Base-by-base conservation (phyloP, 805 yeast species). In the Candida stauntonica region DNA sequence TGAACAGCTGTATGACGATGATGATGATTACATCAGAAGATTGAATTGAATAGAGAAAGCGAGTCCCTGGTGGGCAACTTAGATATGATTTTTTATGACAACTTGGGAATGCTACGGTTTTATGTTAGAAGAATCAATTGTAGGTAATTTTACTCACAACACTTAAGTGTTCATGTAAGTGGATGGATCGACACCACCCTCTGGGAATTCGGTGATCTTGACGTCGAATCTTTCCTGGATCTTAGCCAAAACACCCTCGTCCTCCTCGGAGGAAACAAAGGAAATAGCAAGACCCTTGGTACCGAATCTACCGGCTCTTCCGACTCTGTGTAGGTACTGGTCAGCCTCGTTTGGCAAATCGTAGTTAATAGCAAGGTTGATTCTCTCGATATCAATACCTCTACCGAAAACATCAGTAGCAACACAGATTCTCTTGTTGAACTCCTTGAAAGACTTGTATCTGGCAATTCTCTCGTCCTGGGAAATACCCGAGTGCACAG, bases 241-340 rank as follows among this genome's bases (percentile, higher is more conserved):
- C 69, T 87, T 83, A 58, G 76, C 84, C 64, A 93, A 75, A 30
- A 89, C 85, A 68, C 82, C 86, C 66, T 87, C 88, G 61, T 93
- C 99, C 48, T 81, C 91, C 56, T 79, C 84, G 42, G 81, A 73
- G 30, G 93, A 73, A 39, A 93, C 93, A 50, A 91, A 86, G 29
- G 96, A 86, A 42, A 93, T 76, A 38, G 97, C 95, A 57, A 93
- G 79, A 72, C 99, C 99, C 73, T 91, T 91, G 62, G 99, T 91
- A 73, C 99, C 99, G 58, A 91, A 91, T 77, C 99, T 89, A 70
- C 99, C 99, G 53, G 99, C 99, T 79, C 99, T 88, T 62, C 99
- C 99, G 48, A 91, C 99, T 73, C 99, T 87, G 74, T 91, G 99
- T 63, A 91, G 78, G 69, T 93, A 91, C 68, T 93, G 97, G 67